These are phyloP conservation scores for Serendipita sp. DNA, from an alignment of 768 basidiomycete genomes.

Conservation along the genomic window DNA sequence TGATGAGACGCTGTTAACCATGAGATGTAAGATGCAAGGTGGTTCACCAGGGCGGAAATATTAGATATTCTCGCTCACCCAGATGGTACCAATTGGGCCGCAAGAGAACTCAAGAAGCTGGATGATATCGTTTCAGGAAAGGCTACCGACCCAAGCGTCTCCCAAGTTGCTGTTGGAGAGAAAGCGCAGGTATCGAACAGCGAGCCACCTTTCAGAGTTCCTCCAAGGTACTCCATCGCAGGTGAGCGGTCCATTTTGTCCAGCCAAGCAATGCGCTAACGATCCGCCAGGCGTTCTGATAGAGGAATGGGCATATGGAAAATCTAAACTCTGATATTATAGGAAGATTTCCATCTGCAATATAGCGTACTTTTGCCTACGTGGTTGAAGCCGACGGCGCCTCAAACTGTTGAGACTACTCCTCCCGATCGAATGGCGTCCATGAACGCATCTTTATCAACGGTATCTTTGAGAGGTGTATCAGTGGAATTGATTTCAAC, in stretches of 20 bases:
- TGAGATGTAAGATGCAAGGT: slow-evolving; percentile 52
- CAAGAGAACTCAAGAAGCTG: slow-evolving; percentile 36
- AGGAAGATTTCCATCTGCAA: not conserved
- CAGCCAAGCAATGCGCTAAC: not conserved
- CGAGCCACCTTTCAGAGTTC: slow-evolving; percentile 53
- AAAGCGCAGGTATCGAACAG: slow-evolving; percentile 15
- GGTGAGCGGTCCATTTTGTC: not conserved
- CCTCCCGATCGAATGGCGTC: slow-evolving; percentile 72
- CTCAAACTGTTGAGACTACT: slow-evolving; percentile 41
- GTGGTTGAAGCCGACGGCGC: not conserved
- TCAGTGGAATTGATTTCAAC: slow-evolving; percentile 7
- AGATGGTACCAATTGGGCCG: slow-evolving; percentile 33
- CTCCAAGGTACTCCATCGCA: slow-evolving; percentile 41
- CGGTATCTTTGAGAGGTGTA: slow-evolving; percentile 25
- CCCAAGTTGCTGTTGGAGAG: slow-evolving; percentile 16
- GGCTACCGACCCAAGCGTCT: slow-evolving; percentile 20
- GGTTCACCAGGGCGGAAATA: slow-evolving; percentile 71
- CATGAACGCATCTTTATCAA: slow-evolving; percentile 64
- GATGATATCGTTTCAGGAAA: slow-evolving; percentile 20
- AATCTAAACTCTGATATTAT: slow-evolving; percentile 1
- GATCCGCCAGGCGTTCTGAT: slow-evolving; percentile 71
- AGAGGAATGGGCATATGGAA: slow-evolving; percentile 47
- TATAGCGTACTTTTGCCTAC: not conserved
- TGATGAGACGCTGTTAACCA: not conserved
- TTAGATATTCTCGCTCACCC: slow-evolving; percentile 42